phyloP scores from a whole-genome alignment of 306 rosid genomes.

The Biancaea sappan region DNA sequence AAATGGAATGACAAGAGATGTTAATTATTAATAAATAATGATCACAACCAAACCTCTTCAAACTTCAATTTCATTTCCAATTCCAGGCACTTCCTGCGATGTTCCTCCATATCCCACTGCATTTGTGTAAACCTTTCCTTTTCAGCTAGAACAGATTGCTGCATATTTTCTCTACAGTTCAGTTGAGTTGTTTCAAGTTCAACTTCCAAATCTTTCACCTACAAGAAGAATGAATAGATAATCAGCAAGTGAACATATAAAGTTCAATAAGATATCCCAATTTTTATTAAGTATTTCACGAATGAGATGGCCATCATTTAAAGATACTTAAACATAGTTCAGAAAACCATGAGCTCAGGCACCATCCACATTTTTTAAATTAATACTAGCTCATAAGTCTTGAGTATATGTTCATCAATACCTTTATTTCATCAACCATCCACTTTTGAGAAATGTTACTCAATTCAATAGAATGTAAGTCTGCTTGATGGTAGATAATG shows the following conservation, averaged over 20 bases:
- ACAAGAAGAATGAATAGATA: constrained; percentile 29
- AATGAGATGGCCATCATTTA: constrained; percentile 10
- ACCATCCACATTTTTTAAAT: not conserved
- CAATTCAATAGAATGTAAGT: not conserved
- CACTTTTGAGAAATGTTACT: not conserved
- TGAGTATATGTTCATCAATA: not conserved
- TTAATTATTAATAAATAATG: constrained; percentile 20
- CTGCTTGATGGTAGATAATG: not conserved
- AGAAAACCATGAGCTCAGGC: not conserved
- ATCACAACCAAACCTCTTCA: constrained; percentile 66
- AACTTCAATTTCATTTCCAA: constrained; percentile 62
- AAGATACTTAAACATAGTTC: not conserved
- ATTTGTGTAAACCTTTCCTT: constrained; percentile 79
- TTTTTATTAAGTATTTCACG: constrained; percentile 23
- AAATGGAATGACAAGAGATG: constrained; percentile 32
- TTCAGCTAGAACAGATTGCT: constrained; percentile 73
- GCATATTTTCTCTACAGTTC: constrained; percentile 72
- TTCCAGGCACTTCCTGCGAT: constrained; percentile 70
- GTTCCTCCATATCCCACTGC: constrained; percentile 92
- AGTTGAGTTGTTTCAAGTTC: constrained; percentile 83
- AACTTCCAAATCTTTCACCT: constrained; percentile 93
- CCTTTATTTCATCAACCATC: not conserved
- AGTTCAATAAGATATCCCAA: constrained; percentile 10
- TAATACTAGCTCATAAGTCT: not conserved
- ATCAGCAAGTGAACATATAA: constrained; percentile 23